Conservation (phyloP, 192 early-diverging fungal species). For the Gamsiella multidivaricata region DNA sequence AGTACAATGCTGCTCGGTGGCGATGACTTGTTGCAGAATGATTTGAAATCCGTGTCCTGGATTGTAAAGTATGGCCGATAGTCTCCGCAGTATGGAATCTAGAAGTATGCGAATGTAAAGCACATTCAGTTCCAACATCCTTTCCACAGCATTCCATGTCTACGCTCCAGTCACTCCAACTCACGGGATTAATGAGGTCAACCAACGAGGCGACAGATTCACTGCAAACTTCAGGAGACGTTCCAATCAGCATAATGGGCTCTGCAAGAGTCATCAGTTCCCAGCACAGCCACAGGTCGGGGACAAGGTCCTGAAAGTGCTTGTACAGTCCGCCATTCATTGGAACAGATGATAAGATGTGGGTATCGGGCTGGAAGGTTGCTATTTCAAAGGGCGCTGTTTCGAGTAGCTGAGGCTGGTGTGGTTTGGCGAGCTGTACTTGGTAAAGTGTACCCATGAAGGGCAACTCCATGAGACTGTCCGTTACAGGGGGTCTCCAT, state of each 20-base stretch:
- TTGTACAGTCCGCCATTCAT: conserved; percentile 72
- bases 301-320: conserved; percentile 82
- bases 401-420: conserved; percentile 78
- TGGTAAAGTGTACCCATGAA: conserved; percentile 76
- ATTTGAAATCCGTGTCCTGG: conserved; percentile 92
- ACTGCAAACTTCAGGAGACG: conserved; percentile 88
- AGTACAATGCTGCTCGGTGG: conserved; percentile 86
- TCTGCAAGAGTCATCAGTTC: conserved; percentile 94
- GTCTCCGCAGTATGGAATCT: conserved; percentile 96
- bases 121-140: too few relatives aligned
- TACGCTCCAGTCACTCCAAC: too few relatives aligned
- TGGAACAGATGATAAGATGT: conserved; percentile 77
- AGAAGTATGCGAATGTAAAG: not conserved
- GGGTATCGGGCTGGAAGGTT: conserved; percentile 71
- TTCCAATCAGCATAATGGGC: conserved; percentile 88
- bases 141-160: too few relatives aligned
- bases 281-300: conserved; percentile 91
- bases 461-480: conserved; percentile 77
- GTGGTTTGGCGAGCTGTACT: conserved; percentile 73
- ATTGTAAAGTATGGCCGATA: conserved; percentile 98
- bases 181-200: conserved; percentile 93
- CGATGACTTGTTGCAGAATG: conserved; percentile 68
- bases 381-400: conserved; percentile 77
- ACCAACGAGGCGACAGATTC: conserved; percentile 85
- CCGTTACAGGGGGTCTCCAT: conserved; percentile 74